Evolutionary conservation across 1,284 basidiomycete genomes (phyloP).

Genomic region (Rhodotorula sp.): DNA sequence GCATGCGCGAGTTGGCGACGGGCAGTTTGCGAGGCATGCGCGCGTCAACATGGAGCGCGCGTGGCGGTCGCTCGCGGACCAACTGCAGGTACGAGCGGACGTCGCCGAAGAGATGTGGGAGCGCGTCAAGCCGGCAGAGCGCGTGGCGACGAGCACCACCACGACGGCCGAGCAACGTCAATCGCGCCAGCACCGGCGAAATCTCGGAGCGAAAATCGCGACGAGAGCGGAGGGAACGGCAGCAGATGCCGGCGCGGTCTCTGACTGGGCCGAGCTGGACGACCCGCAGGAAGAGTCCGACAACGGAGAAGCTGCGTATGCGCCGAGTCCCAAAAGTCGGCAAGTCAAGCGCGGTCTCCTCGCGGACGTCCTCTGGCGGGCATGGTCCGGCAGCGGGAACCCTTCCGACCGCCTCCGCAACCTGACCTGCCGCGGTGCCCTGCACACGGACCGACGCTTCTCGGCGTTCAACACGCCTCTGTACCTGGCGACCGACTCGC

Average conservation of each 20-base stretch:
- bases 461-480: slow-evolving; percentile 35
- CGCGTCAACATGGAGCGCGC: slow-evolving; percentile 38
- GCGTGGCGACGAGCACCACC: background rate
- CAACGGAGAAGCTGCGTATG: too few species aligned
- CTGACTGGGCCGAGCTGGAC: slow-evolving; percentile 3
- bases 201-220: too few species aligned
- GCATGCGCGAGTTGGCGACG: slow-evolving; percentile 67
- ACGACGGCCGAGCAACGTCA: background rate
- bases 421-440: slow-evolving; percentile 29
- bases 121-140: background rate
- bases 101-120: slow-evolving; percentile 29
- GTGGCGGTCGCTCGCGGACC: slow-evolving; percentile 12
- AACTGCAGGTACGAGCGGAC: slow-evolving; percentile 5
- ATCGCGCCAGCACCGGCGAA: background rate
- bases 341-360: slow-evolving; percentile 2
- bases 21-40: slow-evolving; percentile 57
- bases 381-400: background rate
- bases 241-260: background rate
- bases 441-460: slow-evolving; percentile 26
- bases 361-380: background rate
- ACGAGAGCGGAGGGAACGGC: background rate
- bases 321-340: too few species aligned
- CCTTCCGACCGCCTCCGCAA: slow-evolving; percentile 9
- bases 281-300: background rate
- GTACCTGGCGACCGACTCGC: slow-evolving; percentile 42